Percentiles rank a stretch among this genome's conserved stretches.
Evolutionary conservation across 2,329 filamentous ascomycete species (phyloP).

Genomic region (Bipolaris oryzae): DNA sequence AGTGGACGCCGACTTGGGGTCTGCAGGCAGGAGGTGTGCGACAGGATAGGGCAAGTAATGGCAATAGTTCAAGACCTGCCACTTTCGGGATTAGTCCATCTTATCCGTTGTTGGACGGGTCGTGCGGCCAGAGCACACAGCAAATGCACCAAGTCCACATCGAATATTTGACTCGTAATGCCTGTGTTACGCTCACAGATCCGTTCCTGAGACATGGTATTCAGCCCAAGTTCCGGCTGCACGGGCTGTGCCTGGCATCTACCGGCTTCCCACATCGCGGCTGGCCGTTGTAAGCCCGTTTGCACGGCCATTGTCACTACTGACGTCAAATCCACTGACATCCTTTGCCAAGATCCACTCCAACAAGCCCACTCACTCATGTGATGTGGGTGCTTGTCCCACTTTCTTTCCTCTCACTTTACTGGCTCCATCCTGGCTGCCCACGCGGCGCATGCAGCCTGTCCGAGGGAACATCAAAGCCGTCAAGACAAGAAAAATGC

Average conservation of each 20-base stretch:
- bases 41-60: neutral
- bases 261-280: constrained; percentile 1
- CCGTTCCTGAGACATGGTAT: neutral
- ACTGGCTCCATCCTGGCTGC: neutral
- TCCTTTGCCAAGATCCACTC: neutral
- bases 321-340: constrained; percentile 9
- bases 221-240: neutral
- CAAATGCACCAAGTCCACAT: neutral
- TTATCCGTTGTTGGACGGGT: neutral
- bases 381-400: neutral
- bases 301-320: neutral
- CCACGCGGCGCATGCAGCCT: constrained; percentile 5
- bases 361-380: neutral
- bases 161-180: neutral
- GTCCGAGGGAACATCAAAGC: constrained; percentile 1
- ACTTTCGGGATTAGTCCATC: constrained; percentile 1
- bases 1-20: neutral
- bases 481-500: constrained; percentile 2
- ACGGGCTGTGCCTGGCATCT: constrained; percentile 13
- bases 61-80: constrained; percentile 7
- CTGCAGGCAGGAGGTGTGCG: neutral
- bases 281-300: constrained; percentile 4
- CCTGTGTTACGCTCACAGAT: neutral
- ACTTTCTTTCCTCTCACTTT: neutral
- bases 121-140: constrained; percentile 3